phyloP scores from a whole-genome alignment of 2,329 filamentous ascomycete genomes.

The Fusarium virguliforme region DNA sequence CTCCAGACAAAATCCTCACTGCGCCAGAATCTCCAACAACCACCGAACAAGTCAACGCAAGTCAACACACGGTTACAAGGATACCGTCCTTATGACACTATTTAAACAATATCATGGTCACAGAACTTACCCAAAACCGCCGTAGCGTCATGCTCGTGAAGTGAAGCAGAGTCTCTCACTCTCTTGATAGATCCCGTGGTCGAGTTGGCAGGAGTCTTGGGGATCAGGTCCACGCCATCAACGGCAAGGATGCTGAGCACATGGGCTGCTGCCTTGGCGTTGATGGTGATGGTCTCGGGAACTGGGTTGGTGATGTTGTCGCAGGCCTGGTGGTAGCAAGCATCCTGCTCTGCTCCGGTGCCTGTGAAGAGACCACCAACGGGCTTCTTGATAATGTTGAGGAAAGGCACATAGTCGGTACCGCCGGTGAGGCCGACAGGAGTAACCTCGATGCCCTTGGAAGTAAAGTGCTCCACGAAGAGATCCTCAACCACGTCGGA shows the following conservation, averaged over 20 bases:
- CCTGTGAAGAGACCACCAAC: constrained; percentile 73
- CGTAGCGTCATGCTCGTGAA: constrained; percentile 43
- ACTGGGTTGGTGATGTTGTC: constrained; percentile 59
- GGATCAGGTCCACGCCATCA: constrained; percentile 46
- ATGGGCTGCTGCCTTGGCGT: constrained; percentile 64
- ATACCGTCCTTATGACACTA: neutral
- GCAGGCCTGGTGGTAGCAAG: constrained; percentile 57
- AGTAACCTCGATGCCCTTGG: constrained; percentile 54
- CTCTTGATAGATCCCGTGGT: constrained; percentile 41
- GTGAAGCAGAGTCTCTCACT: constrained; percentile 35
- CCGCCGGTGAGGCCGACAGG: constrained; percentile 60
- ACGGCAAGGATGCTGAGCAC: constrained; percentile 53
- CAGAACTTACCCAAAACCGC: constrained; percentile 40
- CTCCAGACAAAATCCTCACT: too few species aligned
- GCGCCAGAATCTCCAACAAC: too few species aligned
- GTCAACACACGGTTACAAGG: too few species aligned
- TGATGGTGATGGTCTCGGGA: constrained; percentile 54
- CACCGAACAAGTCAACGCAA: too few species aligned
- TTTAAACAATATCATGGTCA: constrained; percentile 48
- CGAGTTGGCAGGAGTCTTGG: constrained; percentile 43
- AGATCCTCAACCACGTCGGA: constrained; percentile 55
- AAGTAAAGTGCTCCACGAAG: constrained; percentile 54
- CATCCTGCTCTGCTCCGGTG: constrained; percentile 47
- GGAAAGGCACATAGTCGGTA: constrained; percentile 75
- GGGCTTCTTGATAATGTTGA: constrained; percentile 68